phyloP scores from a whole-genome alignment of 306 rosid species.

The Astragalus membranaceus region DNA sequence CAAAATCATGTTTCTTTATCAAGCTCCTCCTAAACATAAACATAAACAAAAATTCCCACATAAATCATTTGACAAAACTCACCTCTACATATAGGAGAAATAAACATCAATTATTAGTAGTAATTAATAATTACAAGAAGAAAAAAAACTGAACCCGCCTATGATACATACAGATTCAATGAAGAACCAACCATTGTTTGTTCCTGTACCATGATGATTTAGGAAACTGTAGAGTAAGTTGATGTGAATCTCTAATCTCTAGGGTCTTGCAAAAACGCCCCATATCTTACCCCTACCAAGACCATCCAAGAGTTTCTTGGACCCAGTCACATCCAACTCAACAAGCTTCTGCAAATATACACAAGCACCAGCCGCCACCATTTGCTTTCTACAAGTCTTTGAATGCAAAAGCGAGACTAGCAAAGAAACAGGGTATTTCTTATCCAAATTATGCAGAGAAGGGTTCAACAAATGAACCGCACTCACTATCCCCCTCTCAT shows the following conservation, averaged over 20 bases:
- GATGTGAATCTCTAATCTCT: not conserved
- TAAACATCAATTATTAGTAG: slow-evolving; percentile 23
- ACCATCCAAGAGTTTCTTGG: slow-evolving; percentile 74
- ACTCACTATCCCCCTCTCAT: slow-evolving; percentile 56
- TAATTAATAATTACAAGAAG: slow-evolving; percentile 13
- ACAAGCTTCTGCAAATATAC: slow-evolving; percentile 60
- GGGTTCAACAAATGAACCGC: slow-evolving; percentile 77
- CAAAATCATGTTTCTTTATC: not conserved
- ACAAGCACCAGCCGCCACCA: slow-evolving; percentile 75
- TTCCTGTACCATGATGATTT: slow-evolving; percentile 21
- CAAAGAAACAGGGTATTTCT: slow-evolving; percentile 71
- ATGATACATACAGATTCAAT: slow-evolving; percentile 35
- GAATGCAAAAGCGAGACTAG: slow-evolving; percentile 55
- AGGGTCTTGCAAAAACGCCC: slow-evolving; percentile 85
- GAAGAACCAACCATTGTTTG: slow-evolving; percentile 13
- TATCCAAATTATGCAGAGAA: slow-evolving; percentile 54
- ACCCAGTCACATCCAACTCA: slow-evolving; percentile 67
- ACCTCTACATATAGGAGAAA: slow-evolving; percentile 19
- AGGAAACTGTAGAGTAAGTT: not conserved
- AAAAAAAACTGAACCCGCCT: slow-evolving; percentile 18
- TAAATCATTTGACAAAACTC: slow-evolving; percentile 22
- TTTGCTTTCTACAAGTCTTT: slow-evolving; percentile 67
- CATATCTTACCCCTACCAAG: slow-evolving; percentile 86
- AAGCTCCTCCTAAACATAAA: slow-evolving; percentile 18
- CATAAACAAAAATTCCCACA: slow-evolving; percentile 5